These are phyloP conservation scores for Gentiana dahurica DNA, from an alignment of 257 asterid genomes.

Conservation along the genomic window DNA sequence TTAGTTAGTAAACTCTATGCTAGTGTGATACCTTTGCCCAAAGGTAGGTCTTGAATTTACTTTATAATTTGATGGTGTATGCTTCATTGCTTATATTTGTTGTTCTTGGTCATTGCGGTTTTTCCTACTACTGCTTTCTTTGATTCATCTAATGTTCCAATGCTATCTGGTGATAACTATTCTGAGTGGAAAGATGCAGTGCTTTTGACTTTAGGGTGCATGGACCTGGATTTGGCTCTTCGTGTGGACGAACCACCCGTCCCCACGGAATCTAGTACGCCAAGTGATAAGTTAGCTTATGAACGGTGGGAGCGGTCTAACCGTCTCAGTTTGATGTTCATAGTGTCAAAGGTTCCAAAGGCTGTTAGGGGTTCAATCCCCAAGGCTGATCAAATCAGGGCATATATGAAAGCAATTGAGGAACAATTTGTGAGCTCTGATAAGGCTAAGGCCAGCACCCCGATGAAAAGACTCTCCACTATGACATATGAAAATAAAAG, in stretches of 20 bases:
- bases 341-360: neutral
- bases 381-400: neutral
- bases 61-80: too few relatives aligned
- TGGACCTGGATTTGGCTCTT: conserved; percentile 4
- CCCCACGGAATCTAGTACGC: conserved; percentile 1
- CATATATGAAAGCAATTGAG: neutral
- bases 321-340: conserved; percentile 3
- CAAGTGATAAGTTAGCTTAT: neutral
- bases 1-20: too few relatives aligned
- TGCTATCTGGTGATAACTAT: neutral
- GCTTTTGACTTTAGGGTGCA: neutral
- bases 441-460: neutral
- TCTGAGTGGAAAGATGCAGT: neutral
- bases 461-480: neutral
- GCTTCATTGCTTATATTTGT: too few relatives aligned
- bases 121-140: neutral
- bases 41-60: too few relatives aligned
- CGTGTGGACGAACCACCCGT: conserved; percentile 3
- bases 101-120: neutral
- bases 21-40: too few relatives aligned
- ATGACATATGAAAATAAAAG: neutral
- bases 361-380: neutral
- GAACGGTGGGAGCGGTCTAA: conserved; percentile 2
- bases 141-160: neutral
- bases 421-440: conserved; percentile 3